Conservation (phyloP, 148 eudicot genomes). For the Vaccinium myrtillus region DNA sequence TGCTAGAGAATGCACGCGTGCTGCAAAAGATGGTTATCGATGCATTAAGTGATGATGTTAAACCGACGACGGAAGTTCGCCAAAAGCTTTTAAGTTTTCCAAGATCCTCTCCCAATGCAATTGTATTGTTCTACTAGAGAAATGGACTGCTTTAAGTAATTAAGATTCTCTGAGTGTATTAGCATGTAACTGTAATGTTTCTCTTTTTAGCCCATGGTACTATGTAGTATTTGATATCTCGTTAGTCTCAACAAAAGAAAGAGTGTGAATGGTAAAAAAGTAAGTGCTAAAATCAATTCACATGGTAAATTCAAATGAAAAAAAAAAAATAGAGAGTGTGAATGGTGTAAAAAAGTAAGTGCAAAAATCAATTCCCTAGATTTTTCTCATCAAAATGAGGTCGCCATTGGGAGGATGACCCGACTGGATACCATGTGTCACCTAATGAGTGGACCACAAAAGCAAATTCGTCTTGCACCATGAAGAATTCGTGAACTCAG, state of each 20-base stretch:
- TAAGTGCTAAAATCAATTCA: too few species aligned
- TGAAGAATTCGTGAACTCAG: background rate
- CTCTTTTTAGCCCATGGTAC: background rate
- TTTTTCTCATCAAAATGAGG: background rate
- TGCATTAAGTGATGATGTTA: background rate
- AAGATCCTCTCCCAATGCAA: background rate
- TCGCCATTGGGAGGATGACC: background rate
- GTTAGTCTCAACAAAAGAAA: background rate
- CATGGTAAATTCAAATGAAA: too few species aligned
- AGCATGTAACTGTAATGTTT: background rate
- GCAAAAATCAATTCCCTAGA: too few species aligned
- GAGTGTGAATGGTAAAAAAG: too few species aligned
- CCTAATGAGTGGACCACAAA: background rate
- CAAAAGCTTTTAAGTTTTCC: background rate
- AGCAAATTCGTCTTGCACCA: too few species aligned
- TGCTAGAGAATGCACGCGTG: background rate
- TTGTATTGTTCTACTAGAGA: background rate
- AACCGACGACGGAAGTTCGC: background rate
- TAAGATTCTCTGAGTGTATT: background rate
- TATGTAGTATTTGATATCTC: background rate
- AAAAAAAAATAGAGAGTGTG: too few species aligned
- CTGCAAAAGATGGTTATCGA: background rate
- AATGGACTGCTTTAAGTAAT: background rate
- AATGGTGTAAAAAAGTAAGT: too few species aligned
- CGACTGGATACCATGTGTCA: background rate